Conservation (phyloP, 805 yeast genomes). For the Saccharomycodes ludwigii region DNA sequence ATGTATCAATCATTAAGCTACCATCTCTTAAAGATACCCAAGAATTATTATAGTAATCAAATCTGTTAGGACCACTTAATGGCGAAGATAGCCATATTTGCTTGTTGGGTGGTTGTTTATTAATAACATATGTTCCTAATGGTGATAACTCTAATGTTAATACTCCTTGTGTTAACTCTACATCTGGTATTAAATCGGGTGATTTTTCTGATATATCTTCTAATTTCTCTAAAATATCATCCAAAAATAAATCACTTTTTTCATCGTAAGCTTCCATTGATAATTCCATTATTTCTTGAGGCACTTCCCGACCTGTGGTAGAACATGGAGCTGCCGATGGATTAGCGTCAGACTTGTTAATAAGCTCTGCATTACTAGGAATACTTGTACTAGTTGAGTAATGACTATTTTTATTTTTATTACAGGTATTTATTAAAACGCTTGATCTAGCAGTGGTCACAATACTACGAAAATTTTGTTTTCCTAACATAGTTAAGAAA, state of each 20-base stretch:
- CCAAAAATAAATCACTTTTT: slow-evolving; percentile 57
- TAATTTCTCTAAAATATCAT: slow-evolving; percentile 48
- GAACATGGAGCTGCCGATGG: no score
- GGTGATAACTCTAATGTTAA: slow-evolving; percentile 59
- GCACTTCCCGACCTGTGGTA: slow-evolving; percentile 45
- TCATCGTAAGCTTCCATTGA: slow-evolving; percentile 46
- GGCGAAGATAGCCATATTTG: slow-evolving; percentile 97
- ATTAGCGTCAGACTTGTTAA: slow-evolving; percentile 11
- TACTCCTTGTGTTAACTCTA: slow-evolving; percentile 64
- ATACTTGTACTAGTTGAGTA: no score
- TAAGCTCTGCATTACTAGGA: no score
- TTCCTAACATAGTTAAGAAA: no score
- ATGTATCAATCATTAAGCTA: slow-evolving; percentile 32
- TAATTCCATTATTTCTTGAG: slow-evolving; percentile 37
- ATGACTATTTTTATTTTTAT: no score
- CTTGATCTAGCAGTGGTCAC: no score
- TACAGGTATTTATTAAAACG: no score
- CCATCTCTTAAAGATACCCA: slow-evolving; percentile 78
- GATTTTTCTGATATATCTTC: slow-evolving; percentile 53
- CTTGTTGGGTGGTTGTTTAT: slow-evolving; percentile 94
- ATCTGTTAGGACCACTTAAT: slow-evolving; percentile 80
- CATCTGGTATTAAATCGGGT: slow-evolving; percentile 65
- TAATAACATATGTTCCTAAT: slow-evolving; percentile 78
- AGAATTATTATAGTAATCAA: slow-evolving; percentile 56
- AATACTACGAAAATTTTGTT: no score